Base-by-base conservation (phyloP, 2,329 filamentous ascomycete species). In the Cytospora paraplurivora region DNA sequence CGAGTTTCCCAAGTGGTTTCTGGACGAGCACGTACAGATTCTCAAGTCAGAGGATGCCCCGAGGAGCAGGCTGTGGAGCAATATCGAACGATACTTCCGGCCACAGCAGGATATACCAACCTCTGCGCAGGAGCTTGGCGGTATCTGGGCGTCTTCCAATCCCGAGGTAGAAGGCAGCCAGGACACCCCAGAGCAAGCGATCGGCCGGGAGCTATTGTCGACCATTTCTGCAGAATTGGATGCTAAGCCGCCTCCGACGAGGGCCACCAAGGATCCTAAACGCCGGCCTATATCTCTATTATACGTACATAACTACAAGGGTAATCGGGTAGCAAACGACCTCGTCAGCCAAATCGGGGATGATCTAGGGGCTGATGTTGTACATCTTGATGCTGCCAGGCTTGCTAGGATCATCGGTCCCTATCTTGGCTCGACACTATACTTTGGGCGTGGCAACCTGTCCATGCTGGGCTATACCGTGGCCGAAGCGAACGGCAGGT, bases 321-420 rank as follows among this genome's bases (percentile, higher is more conserved):
- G 74, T 6, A 67, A 63, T 32, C 71, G 66, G 52, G 62, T 73
- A 21, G 70, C 73, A 12, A 64, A 64, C 41, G 56, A 68, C 8
- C 53, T 75, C 19, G 54, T 77, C 50, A 62, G 73, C 56, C 70
- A 73, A 17, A 67, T 74, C 21, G 76, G 73, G 4, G 67, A 66
- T 7, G 68, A 72, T 38, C 77, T 90, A 7, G 78, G 77, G 7
- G 88, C 90, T 3, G 87, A 94, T 68, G 71, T 94, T 3, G 76
- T 95, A 37, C 82, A 85, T 21, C 72, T 96, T 12, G 85, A 88
- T 70, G 86, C 91, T 1, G 84, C 88, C 66, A 88, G 90, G 70
- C 76, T 96, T 59, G 89, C 89, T 3, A 82, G 88, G 56, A 78
- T 95, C 33, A 81, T 88, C 0, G 89, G 88, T 3, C 81, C 85